Conservation (phyloP, 371 early-diverging fungal genomes). For the Gilbertella persicaria region DNA sequence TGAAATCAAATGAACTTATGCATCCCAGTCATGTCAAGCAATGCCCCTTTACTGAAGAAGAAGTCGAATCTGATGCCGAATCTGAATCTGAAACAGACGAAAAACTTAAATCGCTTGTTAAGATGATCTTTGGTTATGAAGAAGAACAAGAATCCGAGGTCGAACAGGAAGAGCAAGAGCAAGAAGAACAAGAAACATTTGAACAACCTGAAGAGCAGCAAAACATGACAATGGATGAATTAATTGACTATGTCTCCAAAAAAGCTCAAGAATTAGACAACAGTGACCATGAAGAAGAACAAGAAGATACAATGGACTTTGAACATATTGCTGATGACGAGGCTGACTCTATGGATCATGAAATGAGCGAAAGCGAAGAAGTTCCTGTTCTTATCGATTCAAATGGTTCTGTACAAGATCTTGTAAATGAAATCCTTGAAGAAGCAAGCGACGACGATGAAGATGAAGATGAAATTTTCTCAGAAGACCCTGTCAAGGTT, state of each 20-base stretch:
- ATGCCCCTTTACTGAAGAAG: too few species aligned
- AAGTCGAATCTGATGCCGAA: background rate
- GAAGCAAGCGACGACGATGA: background rate
- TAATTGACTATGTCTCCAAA: conserved; percentile 1
- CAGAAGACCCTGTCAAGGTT: conserved; percentile 21
- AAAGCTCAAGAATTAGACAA: conserved; percentile 5
- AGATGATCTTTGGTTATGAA: conserved; percentile 12
- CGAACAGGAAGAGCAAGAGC: conserved; percentile 5
- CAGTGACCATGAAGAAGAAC: conserved; percentile 5
- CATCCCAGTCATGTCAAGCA: background rate
- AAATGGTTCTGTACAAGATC: background rate
- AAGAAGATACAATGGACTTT: background rate
- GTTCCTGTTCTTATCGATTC: conserved; percentile 4
- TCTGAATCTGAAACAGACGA: conserved; percentile 9
- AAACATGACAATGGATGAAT: background rate
- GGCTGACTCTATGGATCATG: background rate
- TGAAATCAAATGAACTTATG: background rate
- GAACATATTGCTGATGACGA: background rate
- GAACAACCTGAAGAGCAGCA: conserved; percentile 1
- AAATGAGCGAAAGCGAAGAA: background rate
- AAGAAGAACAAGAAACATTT: background rate
- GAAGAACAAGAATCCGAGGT: background rate
- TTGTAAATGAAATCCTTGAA: conserved; percentile 5
- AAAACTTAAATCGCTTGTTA: conserved; percentile 6
- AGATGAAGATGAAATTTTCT: background rate